These are phyloP conservation scores for Rhynchospora pubera DNA, from an alignment of 176 grass and related monocot species.

Conservation along the genomic window DNA sequence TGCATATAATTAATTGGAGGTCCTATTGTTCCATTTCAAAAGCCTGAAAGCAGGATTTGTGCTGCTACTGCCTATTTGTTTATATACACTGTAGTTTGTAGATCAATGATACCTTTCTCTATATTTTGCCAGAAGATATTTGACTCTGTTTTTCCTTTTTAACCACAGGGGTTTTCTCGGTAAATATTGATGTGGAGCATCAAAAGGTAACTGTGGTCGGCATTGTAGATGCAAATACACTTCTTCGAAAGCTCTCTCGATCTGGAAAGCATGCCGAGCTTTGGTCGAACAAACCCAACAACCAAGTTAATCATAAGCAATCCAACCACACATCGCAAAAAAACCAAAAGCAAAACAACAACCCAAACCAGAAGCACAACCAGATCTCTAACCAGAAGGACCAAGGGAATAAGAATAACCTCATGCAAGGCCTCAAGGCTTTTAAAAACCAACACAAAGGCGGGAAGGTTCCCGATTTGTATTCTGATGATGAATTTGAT, in stretches of 20 bases:
- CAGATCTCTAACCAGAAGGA: slow-evolving; percentile 38
- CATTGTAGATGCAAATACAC: slow-evolving; percentile 49
- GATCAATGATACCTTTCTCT: not conserved
- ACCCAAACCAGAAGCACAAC: slow-evolving; percentile 40
- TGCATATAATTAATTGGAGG: not conserved
- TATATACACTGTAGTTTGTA: not conserved
- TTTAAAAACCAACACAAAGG: slow-evolving; percentile 87
- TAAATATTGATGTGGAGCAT: slow-evolving; percentile 76
- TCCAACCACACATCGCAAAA: slow-evolving; percentile 31
- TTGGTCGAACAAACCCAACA: slow-evolving; percentile 67
- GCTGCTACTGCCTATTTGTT: no score
- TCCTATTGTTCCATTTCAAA: slow-evolving; percentile 1
- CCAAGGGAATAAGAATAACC: slow-evolving; percentile 53
- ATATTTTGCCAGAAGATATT: slow-evolving; percentile 5
- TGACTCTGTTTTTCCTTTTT: slow-evolving; percentile 31
- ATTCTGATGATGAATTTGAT: slow-evolving; percentile 46
- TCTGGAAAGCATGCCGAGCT: slow-evolving; percentile 81
- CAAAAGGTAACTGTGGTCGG: slow-evolving; percentile 84
- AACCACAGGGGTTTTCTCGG: slow-evolving; percentile 74
- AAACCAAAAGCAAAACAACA: slow-evolving; percentile 37
- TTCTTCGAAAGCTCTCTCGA: slow-evolving; percentile 77
- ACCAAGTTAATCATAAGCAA: slow-evolving; percentile 50
- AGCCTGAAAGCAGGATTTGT: slow-evolving; percentile 24
- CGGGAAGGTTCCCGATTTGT: slow-evolving; percentile 32
- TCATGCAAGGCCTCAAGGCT: slow-evolving; percentile 78